Evolutionary conservation across 345 rosid species (phyloP).

Genomic region (Ceriops zippeliana): DNA sequence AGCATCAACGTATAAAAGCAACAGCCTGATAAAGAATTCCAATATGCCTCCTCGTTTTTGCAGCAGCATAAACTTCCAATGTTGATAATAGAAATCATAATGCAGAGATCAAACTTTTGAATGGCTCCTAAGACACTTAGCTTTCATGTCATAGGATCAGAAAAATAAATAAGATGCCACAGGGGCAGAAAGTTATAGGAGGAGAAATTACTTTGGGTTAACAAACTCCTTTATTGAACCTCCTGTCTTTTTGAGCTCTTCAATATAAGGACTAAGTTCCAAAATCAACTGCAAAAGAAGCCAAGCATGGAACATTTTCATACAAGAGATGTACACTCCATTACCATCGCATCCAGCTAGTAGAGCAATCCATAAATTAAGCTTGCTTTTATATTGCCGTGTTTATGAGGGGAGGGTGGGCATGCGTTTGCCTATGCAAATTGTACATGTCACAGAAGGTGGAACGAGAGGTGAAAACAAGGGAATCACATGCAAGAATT

Average conservation of each 20-base stretch:
- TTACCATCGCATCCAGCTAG: not conserved
- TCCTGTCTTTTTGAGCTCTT: slow-evolving; percentile 85
- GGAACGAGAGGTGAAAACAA: no score
- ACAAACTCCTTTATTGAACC: slow-evolving; percentile 96
- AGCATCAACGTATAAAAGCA: slow-evolving; percentile 13
- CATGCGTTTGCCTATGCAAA: no score
- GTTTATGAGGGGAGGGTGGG: no score
- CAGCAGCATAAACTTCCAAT: not conserved
- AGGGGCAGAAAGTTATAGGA: slow-evolving; percentile 14
- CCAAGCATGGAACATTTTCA: slow-evolving; percentile 6
- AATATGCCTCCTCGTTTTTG: not conserved
- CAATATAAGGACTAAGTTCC: slow-evolving; percentile 74
- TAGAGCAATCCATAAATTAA: not conserved
- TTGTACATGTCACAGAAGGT: no score
- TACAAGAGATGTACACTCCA: not conserved
- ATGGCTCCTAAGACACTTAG: not conserved
- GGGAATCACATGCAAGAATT: no score
- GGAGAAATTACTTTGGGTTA: slow-evolving; percentile 76
- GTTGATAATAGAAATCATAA: not conserved
- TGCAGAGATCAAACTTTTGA: not conserved
- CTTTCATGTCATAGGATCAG: not conserved
- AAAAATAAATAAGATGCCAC: slow-evolving; percentile 6
- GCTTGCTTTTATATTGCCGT: no score
- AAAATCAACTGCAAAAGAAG: slow-evolving; percentile 62
- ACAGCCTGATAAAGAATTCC: slow-evolving; percentile 14